Percentiles rank a stretch among this genome's conserved stretches.
phyloP scores from a whole-genome alignment of 176 grass and related monocot species.

The Pontederia paniculata region DNA sequence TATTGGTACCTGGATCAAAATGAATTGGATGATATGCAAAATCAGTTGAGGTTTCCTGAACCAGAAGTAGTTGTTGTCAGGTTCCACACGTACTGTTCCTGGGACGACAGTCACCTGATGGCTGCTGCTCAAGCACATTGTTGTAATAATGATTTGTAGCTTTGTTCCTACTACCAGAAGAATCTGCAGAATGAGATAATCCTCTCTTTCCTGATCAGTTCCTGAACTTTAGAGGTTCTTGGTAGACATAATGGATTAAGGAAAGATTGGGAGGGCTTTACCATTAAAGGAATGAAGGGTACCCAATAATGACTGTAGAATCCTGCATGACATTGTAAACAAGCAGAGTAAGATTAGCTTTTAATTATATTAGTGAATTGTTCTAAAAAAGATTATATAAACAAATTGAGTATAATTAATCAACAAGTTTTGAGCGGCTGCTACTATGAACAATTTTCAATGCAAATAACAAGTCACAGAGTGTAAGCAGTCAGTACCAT shows the following conservation, averaged over 20 bases:
- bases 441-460: not conserved
- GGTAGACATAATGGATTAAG: not conserved
- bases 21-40: conserved; percentile 12
- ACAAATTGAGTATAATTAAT: not conserved
- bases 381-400: not conserved
- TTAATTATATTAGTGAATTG: no score
- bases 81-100: conserved; percentile 4
- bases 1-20: conserved; percentile 7
- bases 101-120: conserved; percentile 1
- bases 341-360: no score
- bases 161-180: conserved; percentile 16
- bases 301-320: conserved; percentile 13
- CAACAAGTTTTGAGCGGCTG: not conserved
- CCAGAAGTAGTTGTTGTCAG: conserved; percentile 7
- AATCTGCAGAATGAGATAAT: not conserved
- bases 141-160: conserved; percentile 11
- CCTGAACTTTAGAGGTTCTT: no score
- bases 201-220: not conserved
- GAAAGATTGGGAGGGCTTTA: not conserved
- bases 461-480: no score
- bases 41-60: conserved; percentile 3
- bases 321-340: not conserved
- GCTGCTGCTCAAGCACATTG: conserved; percentile 6
- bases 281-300: conserved; percentile 9
- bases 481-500: not conserved